Conservation (phyloP, 768 basidiomycete species). For the Boletales sp. region DNA sequence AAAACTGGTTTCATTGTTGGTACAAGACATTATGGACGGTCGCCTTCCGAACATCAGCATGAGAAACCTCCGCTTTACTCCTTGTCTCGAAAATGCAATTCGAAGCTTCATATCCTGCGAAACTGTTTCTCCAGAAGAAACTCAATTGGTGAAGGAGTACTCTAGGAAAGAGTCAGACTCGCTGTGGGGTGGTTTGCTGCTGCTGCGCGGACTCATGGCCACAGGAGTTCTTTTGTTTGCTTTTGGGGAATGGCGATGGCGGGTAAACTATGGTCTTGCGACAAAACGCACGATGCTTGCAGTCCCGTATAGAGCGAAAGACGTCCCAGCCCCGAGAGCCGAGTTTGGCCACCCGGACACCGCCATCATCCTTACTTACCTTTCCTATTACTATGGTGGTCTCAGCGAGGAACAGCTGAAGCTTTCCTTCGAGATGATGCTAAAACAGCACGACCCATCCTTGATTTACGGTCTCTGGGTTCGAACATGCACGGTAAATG, state of each 20-base stretch:
- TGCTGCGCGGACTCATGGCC: constrained; percentile 22
- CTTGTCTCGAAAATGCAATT: background rate
- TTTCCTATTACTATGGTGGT: constrained; percentile 24
- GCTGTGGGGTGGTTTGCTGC: constrained; percentile 13
- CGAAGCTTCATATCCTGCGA: constrained; percentile 7
- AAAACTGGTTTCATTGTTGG: constrained; percentile 3
- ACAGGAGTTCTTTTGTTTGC: constrained; percentile 17
- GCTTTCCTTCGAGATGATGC: constrained; percentile 11
- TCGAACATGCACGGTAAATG: background rate
- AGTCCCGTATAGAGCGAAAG: constrained; percentile 29
- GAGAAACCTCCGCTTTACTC: background rate
- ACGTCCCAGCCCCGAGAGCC: constrained; percentile 20
- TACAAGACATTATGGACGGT: constrained; percentile 2
- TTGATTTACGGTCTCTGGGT: constrained; percentile 21
- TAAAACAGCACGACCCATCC: constrained; percentile 17
- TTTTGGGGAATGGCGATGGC: constrained; percentile 21
- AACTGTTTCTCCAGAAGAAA: background rate
- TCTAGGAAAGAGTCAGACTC: background rate
- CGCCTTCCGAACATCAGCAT: constrained; percentile 6
- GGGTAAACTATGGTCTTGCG: constrained; percentile 23
- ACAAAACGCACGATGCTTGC: constrained; percentile 17
- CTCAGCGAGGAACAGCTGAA: constrained; percentile 14
- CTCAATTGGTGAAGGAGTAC: constrained; percentile 1
- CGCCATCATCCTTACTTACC: constrained; percentile 6
- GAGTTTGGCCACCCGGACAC: constrained; percentile 29